Percentiles rank a stretch among this genome's conserved stretches.
phyloP scores from a whole-genome alignment of 169 alveolate genomes.

The Plasmodium gonderi region DNA sequence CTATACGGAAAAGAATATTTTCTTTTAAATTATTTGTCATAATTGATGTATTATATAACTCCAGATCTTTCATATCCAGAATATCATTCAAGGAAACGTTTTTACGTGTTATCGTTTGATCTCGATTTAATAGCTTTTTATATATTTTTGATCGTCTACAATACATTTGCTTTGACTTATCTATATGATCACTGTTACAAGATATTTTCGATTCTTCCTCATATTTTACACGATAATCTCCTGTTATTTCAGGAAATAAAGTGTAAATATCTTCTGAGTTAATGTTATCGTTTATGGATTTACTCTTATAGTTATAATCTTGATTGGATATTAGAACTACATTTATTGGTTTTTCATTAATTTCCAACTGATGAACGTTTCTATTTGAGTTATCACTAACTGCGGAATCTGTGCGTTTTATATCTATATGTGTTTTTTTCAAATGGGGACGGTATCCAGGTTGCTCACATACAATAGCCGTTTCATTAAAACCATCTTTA shows the following conservation, averaged over 20 bases:
- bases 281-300: background rate
- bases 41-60: background rate
- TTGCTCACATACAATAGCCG: background rate
- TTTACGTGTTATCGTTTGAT: background rate
- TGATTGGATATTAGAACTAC: background rate
- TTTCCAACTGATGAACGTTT: background rate
- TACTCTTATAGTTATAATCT: background rate
- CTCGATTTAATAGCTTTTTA: background rate
- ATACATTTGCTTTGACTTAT: background rate
- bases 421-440: background rate
- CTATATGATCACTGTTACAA: background rate
- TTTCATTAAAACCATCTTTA: no score
- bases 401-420: background rate
- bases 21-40: background rate
- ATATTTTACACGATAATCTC: background rate
- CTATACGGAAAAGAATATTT: background rate
- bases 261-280: background rate
- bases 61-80: background rate
- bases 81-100: background rate
- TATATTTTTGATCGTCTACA: background rate
- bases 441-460: background rate
- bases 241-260: background rate
- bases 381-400: background rate
- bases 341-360: background rate
- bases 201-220: background rate